Base-by-base conservation (phyloP, 768 basidiomycete genomes). In the Lepiota brunneoincarnata region DNA sequence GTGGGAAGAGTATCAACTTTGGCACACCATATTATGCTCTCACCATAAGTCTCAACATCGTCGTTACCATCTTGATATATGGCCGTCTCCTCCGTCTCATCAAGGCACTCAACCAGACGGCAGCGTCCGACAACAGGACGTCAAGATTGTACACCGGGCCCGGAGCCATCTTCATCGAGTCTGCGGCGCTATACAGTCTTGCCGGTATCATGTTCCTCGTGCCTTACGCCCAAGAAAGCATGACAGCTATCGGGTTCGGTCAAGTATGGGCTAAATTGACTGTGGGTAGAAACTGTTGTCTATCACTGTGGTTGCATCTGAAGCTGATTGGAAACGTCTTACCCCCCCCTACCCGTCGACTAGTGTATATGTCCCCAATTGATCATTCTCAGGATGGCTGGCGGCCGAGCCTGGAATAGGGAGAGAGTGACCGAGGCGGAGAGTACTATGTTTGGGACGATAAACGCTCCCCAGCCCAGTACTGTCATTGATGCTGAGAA, bases 231-330 rank as follows among this genome's bases (percentile, higher is more conserved):
- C 51, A 65, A 10, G 64, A 64, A 31, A 68, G 66, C 44, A 64
- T 64, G 14, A 64, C 70, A 17, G 64, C 68, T 2, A 68, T 70
- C 36, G 66, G 69, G 7, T 71, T 76, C 54, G 70, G 70, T 31
- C 72, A 72, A 49, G 67, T 76, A 24, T 76, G 73, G 69, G 68
- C 71, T 3, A 75, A 74, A 58, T 64, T 75, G 51, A 69, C 70
- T 35, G 75, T 76, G 55, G 44, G 73, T 69, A 24, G 28, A 24
- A 21, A 26, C 18, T 38, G 18, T 37, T 7, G 24, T 43, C 1
- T 34, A 26, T 6, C 23, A 20, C 6, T 15, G 15, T 34, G 18
- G 21, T 10, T 48, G 37, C 11, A 15, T 40, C 15, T 28, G 10
- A 49, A 41, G 17, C 18, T 17, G 12, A 43, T 37, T 21, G 17